Conservation (phyloP, 495 filamentous ascomycete species). For the Bathelium albidoporum region DNA sequence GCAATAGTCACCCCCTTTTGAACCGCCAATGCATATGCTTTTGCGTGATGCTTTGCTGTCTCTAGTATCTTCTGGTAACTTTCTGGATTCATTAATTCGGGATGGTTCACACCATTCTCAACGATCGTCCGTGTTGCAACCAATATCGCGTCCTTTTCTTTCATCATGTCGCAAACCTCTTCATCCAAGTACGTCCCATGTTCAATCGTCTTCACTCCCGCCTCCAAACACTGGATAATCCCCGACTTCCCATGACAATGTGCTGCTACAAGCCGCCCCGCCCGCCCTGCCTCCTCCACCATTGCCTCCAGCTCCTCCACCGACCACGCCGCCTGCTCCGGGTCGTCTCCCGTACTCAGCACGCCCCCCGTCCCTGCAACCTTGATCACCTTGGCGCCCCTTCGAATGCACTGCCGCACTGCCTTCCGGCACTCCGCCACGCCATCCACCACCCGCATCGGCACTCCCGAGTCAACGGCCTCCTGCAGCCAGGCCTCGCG, state of each 20-base stretch:
- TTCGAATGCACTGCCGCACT: constrained; percentile 18
- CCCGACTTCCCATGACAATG: constrained; percentile 18
- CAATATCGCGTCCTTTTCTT: constrained; percentile 17
- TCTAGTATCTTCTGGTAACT: constrained; percentile 31
- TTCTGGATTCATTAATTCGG: constrained; percentile 17
- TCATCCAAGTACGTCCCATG: constrained; percentile 17
- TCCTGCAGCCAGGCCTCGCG: constrained; percentile 12
- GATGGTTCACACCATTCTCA: constrained; percentile 27
- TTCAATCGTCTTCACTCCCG: constrained; percentile 20
- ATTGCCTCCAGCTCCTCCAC: constrained; percentile 18
- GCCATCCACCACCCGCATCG: constrained; percentile 12
- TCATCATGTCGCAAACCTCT: constrained; percentile 17
- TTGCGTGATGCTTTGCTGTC: constrained; percentile 5
- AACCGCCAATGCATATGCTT: constrained; percentile 12
- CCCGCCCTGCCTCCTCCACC: constrained; percentile 16
- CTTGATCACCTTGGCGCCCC: constrained; percentile 20
- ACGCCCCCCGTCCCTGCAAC: constrained; percentile 17
- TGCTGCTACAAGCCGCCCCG: constrained; percentile 13
- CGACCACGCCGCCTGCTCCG: constrained; percentile 13
- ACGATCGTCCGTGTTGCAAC: constrained; percentile 18
- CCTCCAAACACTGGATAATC: constrained; percentile 12
- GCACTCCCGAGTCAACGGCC: neutral
- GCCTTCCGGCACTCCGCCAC: constrained; percentile 17
- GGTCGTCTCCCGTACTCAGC: constrained; percentile 10
- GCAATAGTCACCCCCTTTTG: constrained; percentile 14